These are phyloP conservation scores for Peronospora destructor DNA, from an alignment of 352 stramenopile species.

Conservation along the genomic window DNA sequence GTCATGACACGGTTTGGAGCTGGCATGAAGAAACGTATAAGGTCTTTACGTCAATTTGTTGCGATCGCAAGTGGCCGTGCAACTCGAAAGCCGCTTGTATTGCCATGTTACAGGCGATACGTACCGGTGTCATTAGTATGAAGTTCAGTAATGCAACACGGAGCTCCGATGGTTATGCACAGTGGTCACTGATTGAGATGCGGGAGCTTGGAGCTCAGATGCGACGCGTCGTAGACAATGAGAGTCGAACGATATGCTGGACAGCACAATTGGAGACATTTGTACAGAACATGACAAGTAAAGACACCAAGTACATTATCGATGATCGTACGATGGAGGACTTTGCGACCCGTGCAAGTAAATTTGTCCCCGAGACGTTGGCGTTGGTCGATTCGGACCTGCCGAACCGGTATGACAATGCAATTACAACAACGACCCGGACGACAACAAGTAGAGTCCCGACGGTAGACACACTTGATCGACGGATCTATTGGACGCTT, in stretches of 20 bases:
- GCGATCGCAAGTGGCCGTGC: conserved; percentile 16
- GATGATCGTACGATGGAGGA: conserved; percentile 16
- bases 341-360: conserved; percentile 13
- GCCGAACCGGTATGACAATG: conserved; percentile 1
- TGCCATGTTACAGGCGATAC: conserved; percentile 18
- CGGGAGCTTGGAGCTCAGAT: conserved; percentile 22
- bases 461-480: background rate
- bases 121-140: conserved; percentile 19
- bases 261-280: conserved; percentile 9
- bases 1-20: conserved; percentile 10
- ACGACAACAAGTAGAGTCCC: no score
- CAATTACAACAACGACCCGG: background rate
- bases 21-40: conserved; percentile 23
- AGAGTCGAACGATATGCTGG: conserved; percentile 9
- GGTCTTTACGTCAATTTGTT: conserved; percentile 9
- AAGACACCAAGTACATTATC: conserved; percentile 9
- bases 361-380: conserved; percentile 15
- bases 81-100: conserved; percentile 16
- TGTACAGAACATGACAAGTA: conserved; percentile 15
- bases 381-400: conserved; percentile 5
- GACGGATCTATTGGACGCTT: background rate
- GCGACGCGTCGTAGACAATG: conserved; percentile 10
- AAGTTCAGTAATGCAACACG: conserved; percentile 12
- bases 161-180: conserved; percentile 13
- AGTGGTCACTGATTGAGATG: conserved; percentile 27